These are phyloP conservation scores for Raffaelea albimanens DNA, from an alignment of 2,329 filamentous ascomycete species.

Conservation along the genomic window DNA sequence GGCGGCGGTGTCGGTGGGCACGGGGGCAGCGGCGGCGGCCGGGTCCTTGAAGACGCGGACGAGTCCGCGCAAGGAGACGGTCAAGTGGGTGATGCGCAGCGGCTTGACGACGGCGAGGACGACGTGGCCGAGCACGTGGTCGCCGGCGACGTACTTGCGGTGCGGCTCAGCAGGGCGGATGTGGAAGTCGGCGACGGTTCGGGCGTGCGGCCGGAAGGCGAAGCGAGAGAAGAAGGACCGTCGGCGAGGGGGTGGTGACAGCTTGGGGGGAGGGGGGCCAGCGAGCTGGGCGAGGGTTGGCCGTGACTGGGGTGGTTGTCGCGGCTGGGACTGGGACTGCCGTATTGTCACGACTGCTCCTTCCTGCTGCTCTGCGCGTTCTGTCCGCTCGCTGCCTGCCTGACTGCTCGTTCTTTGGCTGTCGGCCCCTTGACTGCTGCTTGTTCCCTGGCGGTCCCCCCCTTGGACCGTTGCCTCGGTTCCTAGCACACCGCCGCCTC, in stretches of 20 bases:
- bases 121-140: constrained; percentile 64
- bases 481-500: too few species aligned
- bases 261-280: not conserved
- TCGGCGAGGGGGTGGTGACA: constrained; percentile 14
- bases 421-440: too few species aligned
- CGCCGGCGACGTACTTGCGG: constrained; percentile 65
- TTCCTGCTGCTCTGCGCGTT: too few species aligned
- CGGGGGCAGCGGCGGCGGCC: constrained; percentile 23
- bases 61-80: constrained; percentile 68
- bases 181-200: constrained; percentile 69
- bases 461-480: too few species aligned
- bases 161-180: constrained; percentile 70
- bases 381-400: too few species aligned
- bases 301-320: not conserved
- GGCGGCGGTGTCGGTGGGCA: constrained; percentile 3
- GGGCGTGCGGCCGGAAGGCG: constrained; percentile 38
- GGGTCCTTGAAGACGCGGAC: constrained; percentile 70
- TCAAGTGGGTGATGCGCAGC: constrained; percentile 69
- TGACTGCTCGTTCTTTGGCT: too few species aligned
- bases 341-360: too few species aligned
- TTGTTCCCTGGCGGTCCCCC: not conserved
- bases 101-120: constrained; percentile 65
- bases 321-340: not conserved
- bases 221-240: constrained; percentile 44
- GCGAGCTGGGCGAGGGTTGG: too few species aligned